Conservation (phyloP, 2,329 filamentous ascomycete genomes). For the Aspergillus puulaauensis region DNA sequence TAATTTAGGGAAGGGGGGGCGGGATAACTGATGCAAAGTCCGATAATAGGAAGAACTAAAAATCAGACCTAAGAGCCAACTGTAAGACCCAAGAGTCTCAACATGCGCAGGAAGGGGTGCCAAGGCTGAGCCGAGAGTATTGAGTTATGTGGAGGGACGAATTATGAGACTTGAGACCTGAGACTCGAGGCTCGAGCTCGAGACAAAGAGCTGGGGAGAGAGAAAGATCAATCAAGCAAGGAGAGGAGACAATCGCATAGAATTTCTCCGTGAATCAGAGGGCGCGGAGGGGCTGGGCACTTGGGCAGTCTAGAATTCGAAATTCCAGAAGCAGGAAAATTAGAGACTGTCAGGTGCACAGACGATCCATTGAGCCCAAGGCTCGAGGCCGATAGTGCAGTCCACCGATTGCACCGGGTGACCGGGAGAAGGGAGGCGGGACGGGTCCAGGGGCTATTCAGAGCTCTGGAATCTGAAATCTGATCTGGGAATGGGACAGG, state of each 20-base stretch:
- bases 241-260: conserved; percentile 4
- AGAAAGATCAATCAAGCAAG: background rate
- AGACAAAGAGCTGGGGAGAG: background rate
- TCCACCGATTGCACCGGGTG: background rate
- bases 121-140: background rate
- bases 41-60: background rate
- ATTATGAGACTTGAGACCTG: background rate
- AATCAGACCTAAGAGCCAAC: no score
- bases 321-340: conserved; percentile 5
- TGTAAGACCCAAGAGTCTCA: no score
- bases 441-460: conserved; percentile 1
- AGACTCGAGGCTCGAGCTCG: background rate
- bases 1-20: background rate
- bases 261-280: conserved; percentile 25
- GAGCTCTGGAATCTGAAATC: background rate
- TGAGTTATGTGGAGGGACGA: background rate
- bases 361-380: conserved; percentile 6
- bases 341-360: conserved; percentile 12
- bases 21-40: background rate
- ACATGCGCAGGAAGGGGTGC: background rate
- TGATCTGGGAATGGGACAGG: background rate
- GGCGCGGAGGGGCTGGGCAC: conserved; percentile 3
- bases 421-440: background rate
- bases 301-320: background rate
- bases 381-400: conserved; percentile 1